Evolutionary conservation across 2,329 filamentous ascomycete species (phyloP).

Genomic region (Pseudogymnoascus sp.): DNA sequence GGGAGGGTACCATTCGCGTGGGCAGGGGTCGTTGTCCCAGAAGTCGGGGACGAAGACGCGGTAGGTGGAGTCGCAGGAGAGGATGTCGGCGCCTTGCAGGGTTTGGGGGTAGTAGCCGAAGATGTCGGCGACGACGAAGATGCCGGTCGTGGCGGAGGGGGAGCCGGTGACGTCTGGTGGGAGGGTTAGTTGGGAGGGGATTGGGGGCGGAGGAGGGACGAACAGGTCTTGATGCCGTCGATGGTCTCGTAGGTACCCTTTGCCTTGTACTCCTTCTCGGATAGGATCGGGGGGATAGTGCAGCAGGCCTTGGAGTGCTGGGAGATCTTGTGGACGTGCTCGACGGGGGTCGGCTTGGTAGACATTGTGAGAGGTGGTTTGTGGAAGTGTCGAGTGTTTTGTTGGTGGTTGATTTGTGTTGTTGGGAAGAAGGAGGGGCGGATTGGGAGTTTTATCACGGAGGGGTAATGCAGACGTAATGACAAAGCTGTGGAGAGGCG

Average conservation of each 20-base stretch:
- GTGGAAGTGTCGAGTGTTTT: background rate
- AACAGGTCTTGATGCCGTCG: constrained; percentile 42
- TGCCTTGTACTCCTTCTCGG: constrained; percentile 27
- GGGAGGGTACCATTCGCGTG: constrained; percentile 54
- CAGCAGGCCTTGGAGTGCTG: constrained; percentile 19
- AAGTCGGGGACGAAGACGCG: constrained; percentile 88
- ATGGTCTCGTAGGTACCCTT: constrained; percentile 48
- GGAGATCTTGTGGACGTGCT: background rate
- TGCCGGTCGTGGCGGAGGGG: constrained; percentile 44
- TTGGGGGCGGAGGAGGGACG: background rate
- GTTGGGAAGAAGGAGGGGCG: background rate
- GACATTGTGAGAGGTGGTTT: background rate
- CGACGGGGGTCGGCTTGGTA: background rate
- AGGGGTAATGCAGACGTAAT: constrained; percentile 1
- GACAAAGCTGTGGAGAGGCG: background rate
- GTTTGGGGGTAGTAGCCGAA: constrained; percentile 66
- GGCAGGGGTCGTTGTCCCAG: constrained; percentile 56
- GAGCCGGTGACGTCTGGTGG: constrained; percentile 40
- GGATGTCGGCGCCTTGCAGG: constrained; percentile 61
- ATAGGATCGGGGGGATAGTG: constrained; percentile 27
- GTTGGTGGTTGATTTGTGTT: background rate
- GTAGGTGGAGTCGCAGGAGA: constrained; percentile 53
- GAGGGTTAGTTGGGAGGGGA: background rate
- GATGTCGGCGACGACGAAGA: constrained; percentile 56
- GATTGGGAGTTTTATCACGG: background rate